Base-by-base conservation (phyloP, 768 basidiomycete genomes). In the Cantharellus anzutake region DNA sequence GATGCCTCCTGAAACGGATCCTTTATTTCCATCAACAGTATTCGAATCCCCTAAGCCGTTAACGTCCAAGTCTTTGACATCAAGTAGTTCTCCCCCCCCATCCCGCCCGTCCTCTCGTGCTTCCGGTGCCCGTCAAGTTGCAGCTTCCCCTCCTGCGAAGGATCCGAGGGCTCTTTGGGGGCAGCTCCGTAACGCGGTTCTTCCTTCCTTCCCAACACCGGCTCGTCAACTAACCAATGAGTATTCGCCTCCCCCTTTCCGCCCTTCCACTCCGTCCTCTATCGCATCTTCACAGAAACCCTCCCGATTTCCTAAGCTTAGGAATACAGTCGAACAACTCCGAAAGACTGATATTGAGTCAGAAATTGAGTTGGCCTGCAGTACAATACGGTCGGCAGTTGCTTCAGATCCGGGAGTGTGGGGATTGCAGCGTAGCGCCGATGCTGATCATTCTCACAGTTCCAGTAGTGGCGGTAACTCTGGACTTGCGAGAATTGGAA, bases 331-430 rank as follows among this genome's bases (percentile, higher is more conserved):
- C 20, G 20, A 29, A 29, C 20, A 29, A 29, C 20, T 29, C 20
- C 20, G 20, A 29, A 29, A 29, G 56, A n/a, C 44, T 29, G 58
- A 61, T 2, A 69, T 76, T 2, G 75, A 75, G 1, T 64, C 80
- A 42, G 20, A 29, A 29, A 29, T 29, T 29, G 20, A 29, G 20
- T 29, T 29, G 20, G 20, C 20, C 20, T 29, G 20, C 20, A 29
- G 20, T 29, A 29, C 20, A 29, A 29, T 29, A 29, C 20, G 20
- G 20, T 29, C 20, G 20, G 20, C 20, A 29, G 20, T 29, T 29
- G 20, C 20, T 29, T 29, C 20, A 29, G 20, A 29, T 29, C 20
- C 20, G 20, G 20, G 20, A 29, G 20, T 29, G 20, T 29, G 20
- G 20, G 20, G 20, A 29, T 29, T 29, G 20, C 20, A 29, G 20